These are phyloP conservation scores for Tulasnella sp. DNA, from an alignment of 768 basidiomycete genomes.

Conservation along the genomic window DNA sequence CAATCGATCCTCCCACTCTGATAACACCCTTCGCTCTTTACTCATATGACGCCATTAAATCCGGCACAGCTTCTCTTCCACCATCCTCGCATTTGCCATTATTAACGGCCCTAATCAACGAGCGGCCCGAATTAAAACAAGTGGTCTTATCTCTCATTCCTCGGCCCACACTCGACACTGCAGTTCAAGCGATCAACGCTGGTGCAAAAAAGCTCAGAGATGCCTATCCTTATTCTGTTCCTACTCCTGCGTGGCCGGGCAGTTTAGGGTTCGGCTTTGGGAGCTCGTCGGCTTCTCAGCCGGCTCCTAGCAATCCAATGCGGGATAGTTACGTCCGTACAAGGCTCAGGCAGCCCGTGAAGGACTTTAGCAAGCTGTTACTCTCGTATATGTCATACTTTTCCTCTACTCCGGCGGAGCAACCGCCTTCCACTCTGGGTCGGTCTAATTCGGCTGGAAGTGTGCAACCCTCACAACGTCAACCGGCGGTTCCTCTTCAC, in stretches of 20 bases:
- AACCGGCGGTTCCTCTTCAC: constrained; percentile 53
- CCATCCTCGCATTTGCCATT: constrained; percentile 71
- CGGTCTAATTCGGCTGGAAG: constrained; percentile 38
- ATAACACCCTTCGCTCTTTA: constrained; percentile 8
- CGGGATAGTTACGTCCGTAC: constrained; percentile 76
- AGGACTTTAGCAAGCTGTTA: constrained; percentile 72
- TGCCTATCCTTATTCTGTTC: constrained; percentile 75
- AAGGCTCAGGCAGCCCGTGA: constrained; percentile 67
- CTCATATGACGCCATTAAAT: not conserved
- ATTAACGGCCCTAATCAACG: constrained; percentile 60
- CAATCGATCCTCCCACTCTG: constrained; percentile 31
- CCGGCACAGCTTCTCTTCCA: constrained; percentile 66
- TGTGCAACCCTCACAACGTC: constrained; percentile 36
- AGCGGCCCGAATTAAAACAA: constrained; percentile 68
- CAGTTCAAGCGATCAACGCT: constrained; percentile 60
- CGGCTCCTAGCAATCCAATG: constrained; percentile 45
- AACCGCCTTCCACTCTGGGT: not conserved
- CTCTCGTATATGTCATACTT: constrained; percentile 85
- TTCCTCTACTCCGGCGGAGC: constrained; percentile 42
- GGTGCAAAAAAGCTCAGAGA: constrained; percentile 73
- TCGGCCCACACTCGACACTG: constrained; percentile 75
- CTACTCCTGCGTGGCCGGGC: constrained; percentile 37
- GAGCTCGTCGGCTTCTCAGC: constrained; percentile 28
- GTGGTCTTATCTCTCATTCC: constrained; percentile 73
- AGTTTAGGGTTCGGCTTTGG: constrained; percentile 33